These are phyloP conservation scores for Pichia californica DNA, from an alignment of 805 yeast species.

Conservation along the genomic window DNA sequence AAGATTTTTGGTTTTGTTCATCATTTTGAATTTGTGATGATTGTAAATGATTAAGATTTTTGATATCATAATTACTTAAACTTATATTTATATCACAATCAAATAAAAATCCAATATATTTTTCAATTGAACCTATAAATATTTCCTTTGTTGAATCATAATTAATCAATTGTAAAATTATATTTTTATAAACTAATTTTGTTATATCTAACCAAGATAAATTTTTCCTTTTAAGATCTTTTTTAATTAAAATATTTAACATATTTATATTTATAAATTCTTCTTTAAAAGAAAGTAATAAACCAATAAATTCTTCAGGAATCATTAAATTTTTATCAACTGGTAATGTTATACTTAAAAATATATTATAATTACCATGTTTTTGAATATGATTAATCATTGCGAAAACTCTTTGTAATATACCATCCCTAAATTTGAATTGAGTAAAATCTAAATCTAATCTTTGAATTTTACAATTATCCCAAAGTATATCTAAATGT, in stretches of 20 bases:
- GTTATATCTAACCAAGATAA: conserved; percentile 7
- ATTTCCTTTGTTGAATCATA: conserved; percentile 2
- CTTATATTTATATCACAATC: conserved; percentile 7
- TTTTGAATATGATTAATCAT: conserved; percentile 7
- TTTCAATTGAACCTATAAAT: conserved; percentile 6
- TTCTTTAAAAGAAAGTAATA: neutral
- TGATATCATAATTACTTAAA: neutral
- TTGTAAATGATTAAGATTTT: neutral
- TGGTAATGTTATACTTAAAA: conserved; percentile 7
- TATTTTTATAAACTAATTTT: neutral
- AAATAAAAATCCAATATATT: conserved; percentile 7
- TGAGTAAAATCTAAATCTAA: conserved; percentile 10
- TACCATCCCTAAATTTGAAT: conserved; percentile 3
- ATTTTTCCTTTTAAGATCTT: conserved; percentile 6
- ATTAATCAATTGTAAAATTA: neutral
- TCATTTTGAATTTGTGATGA: neutral
- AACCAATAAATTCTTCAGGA: neutral
- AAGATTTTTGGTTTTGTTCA: neutral
- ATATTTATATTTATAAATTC: conserved; percentile 8
- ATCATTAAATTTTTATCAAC: conserved; percentile 1
- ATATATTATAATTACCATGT: conserved; percentile 5
- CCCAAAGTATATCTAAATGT: conserved; percentile 7
- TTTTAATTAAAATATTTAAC: conserved; percentile 6
- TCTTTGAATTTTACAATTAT: conserved; percentile 6
- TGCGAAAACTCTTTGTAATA: neutral